Percentiles rank a stretch among this genome's conserved stretches.
Conservation (phyloP, 1,284 basidiomycete genomes). For the Polyporus tsugae region DNA sequence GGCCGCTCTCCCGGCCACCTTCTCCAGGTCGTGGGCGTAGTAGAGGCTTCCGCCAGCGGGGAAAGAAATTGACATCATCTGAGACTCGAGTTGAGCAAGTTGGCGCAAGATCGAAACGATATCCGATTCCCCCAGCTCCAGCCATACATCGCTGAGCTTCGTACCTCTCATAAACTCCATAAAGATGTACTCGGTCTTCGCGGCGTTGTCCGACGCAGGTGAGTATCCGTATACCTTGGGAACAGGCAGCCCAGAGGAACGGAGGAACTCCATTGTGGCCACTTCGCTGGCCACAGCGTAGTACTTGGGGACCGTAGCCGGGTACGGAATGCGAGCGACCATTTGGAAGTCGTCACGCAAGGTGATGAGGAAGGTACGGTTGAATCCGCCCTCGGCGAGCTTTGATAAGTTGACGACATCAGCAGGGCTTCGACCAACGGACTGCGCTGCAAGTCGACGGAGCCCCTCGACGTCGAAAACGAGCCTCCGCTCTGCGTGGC, state of each 20-base stretch:
- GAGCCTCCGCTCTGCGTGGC: slow-evolving; percentile 51
- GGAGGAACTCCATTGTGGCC: slow-evolving; percentile 57
- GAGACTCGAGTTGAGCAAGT: slow-evolving; percentile 55
- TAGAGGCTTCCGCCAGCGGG: slow-evolving; percentile 61
- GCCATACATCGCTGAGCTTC: slow-evolving; percentile 55
- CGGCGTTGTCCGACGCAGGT: slow-evolving; percentile 54
- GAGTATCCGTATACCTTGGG: slow-evolving; percentile 61
- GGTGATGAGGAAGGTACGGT: slow-evolving; percentile 55
- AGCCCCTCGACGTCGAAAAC: slow-evolving; percentile 52
- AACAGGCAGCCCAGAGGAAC: slow-evolving; percentile 54
- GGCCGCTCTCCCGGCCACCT: slow-evolving; percentile 42
- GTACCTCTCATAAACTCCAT: slow-evolving; percentile 58
- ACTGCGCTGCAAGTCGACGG: slow-evolving; percentile 55
- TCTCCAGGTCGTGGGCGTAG: slow-evolving; percentile 53
- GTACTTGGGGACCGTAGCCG: slow-evolving; percentile 50
- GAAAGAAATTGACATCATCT: slow-evolving; percentile 58
- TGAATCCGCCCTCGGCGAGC: slow-evolving; percentile 55
- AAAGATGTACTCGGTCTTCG: slow-evolving; percentile 59
- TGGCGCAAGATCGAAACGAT: slow-evolving; percentile 53
- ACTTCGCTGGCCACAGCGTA: slow-evolving; percentile 60
- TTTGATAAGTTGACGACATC: slow-evolving; percentile 49
- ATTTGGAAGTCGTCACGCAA: slow-evolving; percentile 52
- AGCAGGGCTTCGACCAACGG: slow-evolving; percentile 44
- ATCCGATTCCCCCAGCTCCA: slow-evolving; percentile 42
- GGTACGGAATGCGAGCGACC: slow-evolving; percentile 59